Evolutionary conservation across 2,329 filamentous ascomycete species (phyloP), one percentile per base, ranked within the genome.

Genomic region (Neofusicoccum sp.): DNA sequence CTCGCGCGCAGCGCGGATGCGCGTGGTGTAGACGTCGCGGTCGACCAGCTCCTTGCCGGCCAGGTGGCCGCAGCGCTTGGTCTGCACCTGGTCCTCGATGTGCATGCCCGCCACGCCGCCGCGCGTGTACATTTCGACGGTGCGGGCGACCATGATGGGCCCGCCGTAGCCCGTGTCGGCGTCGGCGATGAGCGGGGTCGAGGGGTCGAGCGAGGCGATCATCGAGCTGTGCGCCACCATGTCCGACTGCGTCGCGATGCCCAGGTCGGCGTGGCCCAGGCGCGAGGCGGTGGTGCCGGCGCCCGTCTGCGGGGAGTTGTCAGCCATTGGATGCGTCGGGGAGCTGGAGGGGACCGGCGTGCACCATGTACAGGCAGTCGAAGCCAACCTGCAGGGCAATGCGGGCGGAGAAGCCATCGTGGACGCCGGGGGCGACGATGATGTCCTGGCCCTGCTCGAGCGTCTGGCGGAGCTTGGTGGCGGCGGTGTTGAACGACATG

Each of bases 361-460:
- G 48, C 75, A 88, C 87, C 87, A 90, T 90, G 77, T 90, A 90
- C 43, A 90, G 72, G 62, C 80, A 83, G 50, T 89, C 83, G 64
- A 89, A 89, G 4, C 87, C 87, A n/a, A 85, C 79, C 45, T 81
- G 77, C 28, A 89, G 78, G 1, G 87, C 87, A 63, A 90, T 83
- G 1, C 87, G 80, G 0, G 88, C 87, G 2, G 85, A 86, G 61
- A 89, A 82, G 11, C 88, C 88, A 78, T 91, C 88, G 70, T 89
- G 89, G 2, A 90, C 87, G 36, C 88, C 87, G 0, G 87, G 87
- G 58, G 84, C 86, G 2, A 88, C 80, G 43, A 90, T 70, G 41
- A 76, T 50, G 68, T 75, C 74, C 0, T 71, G 67, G 6, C 68
- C 66, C 61, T 76, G 70, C 5, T 69, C 70, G 28, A 77, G 61